phyloP scores from a whole-genome alignment of 768 basidiomycete species.

The Lentinula detonsa region DNA sequence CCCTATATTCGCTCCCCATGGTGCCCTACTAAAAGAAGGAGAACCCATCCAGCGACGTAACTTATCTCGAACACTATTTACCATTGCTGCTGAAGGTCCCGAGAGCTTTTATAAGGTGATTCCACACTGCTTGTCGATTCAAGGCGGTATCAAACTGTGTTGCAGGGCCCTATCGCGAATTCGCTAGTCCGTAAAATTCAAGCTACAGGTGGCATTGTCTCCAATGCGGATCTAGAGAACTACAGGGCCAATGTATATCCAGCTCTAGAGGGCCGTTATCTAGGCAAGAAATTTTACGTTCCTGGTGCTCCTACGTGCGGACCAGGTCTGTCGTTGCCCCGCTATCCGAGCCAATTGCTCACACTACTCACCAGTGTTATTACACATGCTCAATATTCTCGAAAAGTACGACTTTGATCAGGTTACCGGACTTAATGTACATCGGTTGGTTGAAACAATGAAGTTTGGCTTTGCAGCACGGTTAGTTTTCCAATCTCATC shows the following conservation, averaged over 20 bases:
- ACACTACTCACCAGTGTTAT: slow-evolving; percentile 41
- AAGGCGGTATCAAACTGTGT: slow-evolving; percentile 9
- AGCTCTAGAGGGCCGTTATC: slow-evolving; percentile 76
- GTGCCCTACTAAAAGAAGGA: slow-evolving; percentile 65
- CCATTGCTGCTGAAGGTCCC: slow-evolving; percentile 71
- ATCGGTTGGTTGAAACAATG: slow-evolving; percentile 77
- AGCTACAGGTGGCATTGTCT: slow-evolving; percentile 74
- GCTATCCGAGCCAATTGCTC: not conserved
- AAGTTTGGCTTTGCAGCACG: slow-evolving; percentile 63
- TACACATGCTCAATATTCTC: slow-evolving; percentile 88
- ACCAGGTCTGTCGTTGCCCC: slow-evolving; percentile 36
- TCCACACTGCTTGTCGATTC: slow-evolving; percentile 10
- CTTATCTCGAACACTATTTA: slow-evolving; percentile 69
- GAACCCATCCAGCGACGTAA: slow-evolving; percentile 68
- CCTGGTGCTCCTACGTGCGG: slow-evolving; percentile 83
- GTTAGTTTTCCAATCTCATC: slow-evolving; percentile 17
- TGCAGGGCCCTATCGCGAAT: slow-evolving; percentile 75
- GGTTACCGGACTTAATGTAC: slow-evolving; percentile 58
- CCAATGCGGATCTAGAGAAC: slow-evolving; percentile 62
- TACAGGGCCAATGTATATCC: slow-evolving; percentile 66
- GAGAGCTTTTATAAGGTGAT: slow-evolving; percentile 76
- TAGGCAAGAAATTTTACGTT: slow-evolving; percentile 76
- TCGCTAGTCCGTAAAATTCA: slow-evolving; percentile 67
- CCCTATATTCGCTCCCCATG: slow-evolving; percentile 76
- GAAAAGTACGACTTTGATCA: slow-evolving; percentile 63